Evolutionary conservation across 2,329 filamentous ascomycete genomes (phyloP), one percentile per base, ranked within the genome.

Genomic region (Daldinia sp.): DNA sequence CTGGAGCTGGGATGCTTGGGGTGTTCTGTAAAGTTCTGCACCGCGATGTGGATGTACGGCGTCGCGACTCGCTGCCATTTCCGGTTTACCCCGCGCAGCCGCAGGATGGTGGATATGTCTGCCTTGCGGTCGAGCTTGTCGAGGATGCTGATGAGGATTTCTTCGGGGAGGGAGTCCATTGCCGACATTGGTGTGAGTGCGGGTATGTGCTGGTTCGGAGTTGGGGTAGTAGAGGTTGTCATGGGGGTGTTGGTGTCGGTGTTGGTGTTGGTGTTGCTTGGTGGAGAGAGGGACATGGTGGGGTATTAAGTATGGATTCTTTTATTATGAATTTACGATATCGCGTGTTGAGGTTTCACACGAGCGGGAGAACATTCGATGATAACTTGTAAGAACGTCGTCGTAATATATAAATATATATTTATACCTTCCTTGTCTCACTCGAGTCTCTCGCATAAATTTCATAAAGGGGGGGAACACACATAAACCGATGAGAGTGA

Each of bases 1-100:
- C 25, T 10, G 13, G 11, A 29, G 17, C 39, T 23, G 21, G 35
- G 17, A n/a, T n/a, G n/a, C n/a, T n/a, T n/a, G n/a, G n/a, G n/a
- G n/a, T n/a, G n/a, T n/a, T n/a, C n/a, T n/a, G n/a, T n/a, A n/a
- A n/a, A 47, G 21, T 53, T 47, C 9, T 55, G 53, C 8, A 45
- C 29, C 11, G n/a, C 6, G 37, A 57, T 21, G 32, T 52, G 32
- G 15, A 62, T 34, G 37, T 27, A 43, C 2, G 59, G 59, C 6
- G 47, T 62, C 2, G 53, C 47, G 39, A 62, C 27, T 11, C 52
- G 52, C 11, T 15, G 10, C 52, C 52, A 62, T 11, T 57, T 57
- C n/a, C n/a, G 29, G 19, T 35, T 62, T n/a, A 58, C 39, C 4
- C 37, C 8, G 48, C 59, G 59, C n/a, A 62, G 30, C 9, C 13